Percentiles rank a stretch among this genome's conserved stretches.
phyloP scores from a whole-genome alignment of 169 alveolate species.

The Toxoplasma gondii region DNA sequence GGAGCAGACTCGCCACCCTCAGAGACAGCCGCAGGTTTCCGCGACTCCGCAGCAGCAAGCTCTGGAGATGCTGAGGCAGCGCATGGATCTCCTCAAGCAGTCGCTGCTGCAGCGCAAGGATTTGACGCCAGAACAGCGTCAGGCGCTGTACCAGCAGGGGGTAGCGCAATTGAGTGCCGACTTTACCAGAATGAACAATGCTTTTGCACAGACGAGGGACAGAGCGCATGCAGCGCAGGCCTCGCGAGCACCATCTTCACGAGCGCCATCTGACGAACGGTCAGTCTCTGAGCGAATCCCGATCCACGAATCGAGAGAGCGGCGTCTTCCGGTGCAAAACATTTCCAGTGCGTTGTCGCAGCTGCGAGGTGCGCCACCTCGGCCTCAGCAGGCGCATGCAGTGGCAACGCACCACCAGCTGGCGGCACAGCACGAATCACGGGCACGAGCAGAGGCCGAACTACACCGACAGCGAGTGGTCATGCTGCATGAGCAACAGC shows the following conservation, averaged over 20 bases:
- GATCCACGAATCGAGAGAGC: neutral
- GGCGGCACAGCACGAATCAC: neutral
- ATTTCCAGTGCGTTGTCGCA: neutral
- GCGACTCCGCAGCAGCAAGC: neutral
- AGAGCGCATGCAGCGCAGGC: neutral
- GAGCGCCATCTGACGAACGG: neutral
- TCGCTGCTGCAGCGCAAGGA: conserved; percentile 14
- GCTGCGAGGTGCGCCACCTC: neutral
- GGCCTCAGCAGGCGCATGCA: neutral
- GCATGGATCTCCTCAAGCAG: neutral
- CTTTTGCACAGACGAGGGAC: neutral
- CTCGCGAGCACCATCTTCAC: neutral
- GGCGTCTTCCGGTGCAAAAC: conserved; percentile 1
- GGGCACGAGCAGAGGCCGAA: neutral
- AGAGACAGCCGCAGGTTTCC: neutral
- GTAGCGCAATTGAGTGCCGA: neutral
- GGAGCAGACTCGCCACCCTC: neutral
- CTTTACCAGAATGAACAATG: neutral
- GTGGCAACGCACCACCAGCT: neutral
- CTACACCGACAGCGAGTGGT: neutral
- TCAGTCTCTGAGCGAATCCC: neutral
- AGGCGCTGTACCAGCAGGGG: neutral
- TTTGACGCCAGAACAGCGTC: neutral
- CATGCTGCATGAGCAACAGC: conserved; percentile 9
- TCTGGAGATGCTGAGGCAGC: neutral